Evolutionary conservation across 768 basidiomycete species (phyloP).

Genomic region (Rhodotorula diobovata): DNA sequence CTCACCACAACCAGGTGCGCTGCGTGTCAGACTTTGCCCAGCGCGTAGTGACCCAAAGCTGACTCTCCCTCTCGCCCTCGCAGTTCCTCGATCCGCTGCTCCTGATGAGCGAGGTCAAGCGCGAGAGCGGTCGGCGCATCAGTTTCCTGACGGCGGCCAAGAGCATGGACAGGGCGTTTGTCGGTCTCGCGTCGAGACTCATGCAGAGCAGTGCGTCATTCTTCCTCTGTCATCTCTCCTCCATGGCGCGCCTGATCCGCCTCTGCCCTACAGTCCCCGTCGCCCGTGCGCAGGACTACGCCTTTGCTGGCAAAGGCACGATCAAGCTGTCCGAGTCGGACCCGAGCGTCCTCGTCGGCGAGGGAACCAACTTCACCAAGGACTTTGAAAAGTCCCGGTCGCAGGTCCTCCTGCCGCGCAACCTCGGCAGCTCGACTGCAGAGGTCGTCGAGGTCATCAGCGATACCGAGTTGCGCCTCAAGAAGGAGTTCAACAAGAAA

Average conservation of each 20-base stretch:
- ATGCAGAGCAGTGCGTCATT: constrained; percentile 78
- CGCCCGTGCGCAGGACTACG: constrained; percentile 79
- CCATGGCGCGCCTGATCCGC: background rate
- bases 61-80: too few relatives aligned
- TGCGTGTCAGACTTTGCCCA: background rate
- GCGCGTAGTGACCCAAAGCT: background rate
- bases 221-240: background rate
- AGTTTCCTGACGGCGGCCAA: constrained; percentile 84
- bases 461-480: constrained; percentile 75
- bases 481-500: constrained; percentile 80
- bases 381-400: constrained; percentile 65
- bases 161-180: constrained; percentile 70
- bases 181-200: constrained; percentile 73
- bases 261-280: constrained; percentile 71
- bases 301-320: constrained; percentile 65
- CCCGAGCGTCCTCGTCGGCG: constrained; percentile 75
- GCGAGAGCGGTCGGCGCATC: constrained; percentile 73
- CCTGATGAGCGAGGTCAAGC: constrained; percentile 74
- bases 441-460: constrained; percentile 85
- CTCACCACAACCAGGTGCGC: constrained; percentile 81
- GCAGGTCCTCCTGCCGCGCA: constrained; percentile 83
- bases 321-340: constrained; percentile 64
- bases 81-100: constrained; percentile 91
- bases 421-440: constrained; percentile 67
- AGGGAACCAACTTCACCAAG: constrained; percentile 68